Percentiles rank a stretch among this genome's conserved stretches.
phyloP scores from a whole-genome alignment of 768 basidiomycete genomes.

The Rhizopogon vinicolor region DNA sequence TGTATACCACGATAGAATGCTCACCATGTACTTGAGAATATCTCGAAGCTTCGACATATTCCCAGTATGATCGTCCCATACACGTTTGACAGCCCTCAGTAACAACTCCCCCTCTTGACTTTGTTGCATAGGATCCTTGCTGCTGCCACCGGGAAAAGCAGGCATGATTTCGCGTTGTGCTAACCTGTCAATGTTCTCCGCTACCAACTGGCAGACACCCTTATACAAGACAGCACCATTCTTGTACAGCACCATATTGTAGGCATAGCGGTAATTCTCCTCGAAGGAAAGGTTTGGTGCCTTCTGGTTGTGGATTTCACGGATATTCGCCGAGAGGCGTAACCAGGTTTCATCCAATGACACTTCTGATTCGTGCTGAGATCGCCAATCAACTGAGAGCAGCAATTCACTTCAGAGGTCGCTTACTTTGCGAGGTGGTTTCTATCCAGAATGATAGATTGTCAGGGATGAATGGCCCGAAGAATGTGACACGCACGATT shows the following conservation, averaged over 20 bases:
- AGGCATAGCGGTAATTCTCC: constrained; percentile 91
- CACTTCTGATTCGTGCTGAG: constrained; percentile 67
- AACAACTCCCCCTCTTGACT: constrained; percentile 83
- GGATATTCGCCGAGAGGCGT: constrained; percentile 77
- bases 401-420: background rate
- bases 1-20: constrained; percentile 12
- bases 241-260: constrained; percentile 89
- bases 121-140: constrained; percentile 64
- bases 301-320: constrained; percentile 93
- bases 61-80: constrained; percentile 92
- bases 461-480: constrained; percentile 16
- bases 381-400: constrained; percentile 1
- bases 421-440: constrained; percentile 43
- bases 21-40: constrained; percentile 94
- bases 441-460: constrained; percentile 25
- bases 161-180: constrained; percentile 76
- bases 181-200: constrained; percentile 77
- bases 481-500: constrained; percentile 33
- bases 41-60: constrained; percentile 87
- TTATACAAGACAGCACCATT: constrained; percentile 83
- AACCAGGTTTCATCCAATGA: constrained; percentile 84
- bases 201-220: constrained; percentile 74
- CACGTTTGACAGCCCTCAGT: constrained; percentile 73
- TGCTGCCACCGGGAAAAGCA: constrained; percentile 71
- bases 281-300: constrained; percentile 86